Evolutionary conservation across 176 grass and related monocot genomes (phyloP).

Genomic region (Bolboschoenus planiculmis): DNA sequence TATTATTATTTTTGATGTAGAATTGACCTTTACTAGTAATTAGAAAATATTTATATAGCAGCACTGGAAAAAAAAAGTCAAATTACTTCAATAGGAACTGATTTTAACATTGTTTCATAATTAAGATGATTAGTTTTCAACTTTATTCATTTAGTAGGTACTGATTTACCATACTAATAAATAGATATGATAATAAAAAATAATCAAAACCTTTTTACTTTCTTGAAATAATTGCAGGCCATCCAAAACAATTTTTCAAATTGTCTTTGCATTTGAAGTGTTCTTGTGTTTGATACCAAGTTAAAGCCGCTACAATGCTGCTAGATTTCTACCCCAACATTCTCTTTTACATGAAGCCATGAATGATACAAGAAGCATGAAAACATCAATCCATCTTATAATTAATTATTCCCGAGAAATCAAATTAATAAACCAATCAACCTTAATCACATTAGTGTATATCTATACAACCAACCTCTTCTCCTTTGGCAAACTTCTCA

Average conservation of each 20-base stretch:
- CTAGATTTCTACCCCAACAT: background rate
- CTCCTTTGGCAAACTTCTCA: conserved; percentile 67
- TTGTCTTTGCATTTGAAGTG: background rate
- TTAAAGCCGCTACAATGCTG: background rate
- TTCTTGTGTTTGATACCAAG: background rate
- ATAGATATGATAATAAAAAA: too few relatives aligned
- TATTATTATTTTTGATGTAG: too few relatives aligned
- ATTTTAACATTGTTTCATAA: background rate
- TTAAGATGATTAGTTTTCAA: background rate
- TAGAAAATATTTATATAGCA: background rate
- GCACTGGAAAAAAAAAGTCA: background rate
- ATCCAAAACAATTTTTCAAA: background rate
- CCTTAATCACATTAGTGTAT: conserved; percentile 22
- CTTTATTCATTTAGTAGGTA: background rate
- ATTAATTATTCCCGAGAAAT: background rate
- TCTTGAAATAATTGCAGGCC: background rate
- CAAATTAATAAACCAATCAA: conserved; percentile 27
- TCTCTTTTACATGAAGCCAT: background rate
- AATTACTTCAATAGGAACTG: background rate
- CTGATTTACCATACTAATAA: background rate
- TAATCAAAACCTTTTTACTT: background rate
- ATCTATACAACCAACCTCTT: conserved; percentile 54
- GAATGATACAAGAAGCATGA: background rate
- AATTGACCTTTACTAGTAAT: background rate
- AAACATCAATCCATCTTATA: background rate